A percentile compares a stretch with the other conserved stretches of the same genome.
These are phyloP conservation scores for Picea engelmannii DNA, from an alignment of 83 land plant genomes.

Conservation along the genomic window DNA sequence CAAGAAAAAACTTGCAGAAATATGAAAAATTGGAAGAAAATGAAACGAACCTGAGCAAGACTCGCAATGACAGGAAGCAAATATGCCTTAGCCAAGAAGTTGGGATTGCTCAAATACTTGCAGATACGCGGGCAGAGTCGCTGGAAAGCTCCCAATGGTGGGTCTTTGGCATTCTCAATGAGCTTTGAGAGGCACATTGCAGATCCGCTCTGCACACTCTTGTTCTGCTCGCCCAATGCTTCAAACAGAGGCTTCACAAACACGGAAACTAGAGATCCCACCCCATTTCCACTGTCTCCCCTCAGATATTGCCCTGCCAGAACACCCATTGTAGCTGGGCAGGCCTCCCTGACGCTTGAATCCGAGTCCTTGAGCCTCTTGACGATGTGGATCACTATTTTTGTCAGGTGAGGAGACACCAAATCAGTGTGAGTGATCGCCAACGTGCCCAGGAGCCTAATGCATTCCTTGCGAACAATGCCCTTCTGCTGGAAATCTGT, in stretches of 20 bases:
- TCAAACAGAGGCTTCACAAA: conserved; percentile 95
- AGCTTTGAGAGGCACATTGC: conserved; percentile 84
- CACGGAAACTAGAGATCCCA: conserved; percentile 27
- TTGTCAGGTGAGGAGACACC: too few relatives aligned
- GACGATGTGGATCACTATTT: too few relatives aligned
- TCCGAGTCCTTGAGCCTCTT: too few relatives aligned
- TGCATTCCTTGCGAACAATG: too few relatives aligned
- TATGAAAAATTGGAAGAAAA: conserved; percentile 6
- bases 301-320: conserved; percentile 45
- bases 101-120: conserved; percentile 68
- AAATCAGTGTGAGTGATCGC: too few relatives aligned
- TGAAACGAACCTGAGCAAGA: conserved; percentile 71
- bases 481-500: too few relatives aligned
- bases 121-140: conserved; percentile 76
- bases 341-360: too few relatives aligned
- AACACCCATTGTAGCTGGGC: too few relatives aligned
- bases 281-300: conserved; percentile 18
- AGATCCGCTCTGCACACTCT: conserved; percentile 72
- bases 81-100: conserved; percentile 77
- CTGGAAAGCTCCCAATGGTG: conserved; percentile 49
- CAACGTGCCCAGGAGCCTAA: too few relatives aligned
- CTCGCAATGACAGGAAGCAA: conserved; percentile 71
- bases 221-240: conserved; percentile 80
- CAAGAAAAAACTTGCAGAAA: background rate
- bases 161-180: conserved; percentile 64